Base-by-base conservation (phyloP, 202 grass and related monocot genomes). In the Miscanthus sacchariflorus region DNA sequence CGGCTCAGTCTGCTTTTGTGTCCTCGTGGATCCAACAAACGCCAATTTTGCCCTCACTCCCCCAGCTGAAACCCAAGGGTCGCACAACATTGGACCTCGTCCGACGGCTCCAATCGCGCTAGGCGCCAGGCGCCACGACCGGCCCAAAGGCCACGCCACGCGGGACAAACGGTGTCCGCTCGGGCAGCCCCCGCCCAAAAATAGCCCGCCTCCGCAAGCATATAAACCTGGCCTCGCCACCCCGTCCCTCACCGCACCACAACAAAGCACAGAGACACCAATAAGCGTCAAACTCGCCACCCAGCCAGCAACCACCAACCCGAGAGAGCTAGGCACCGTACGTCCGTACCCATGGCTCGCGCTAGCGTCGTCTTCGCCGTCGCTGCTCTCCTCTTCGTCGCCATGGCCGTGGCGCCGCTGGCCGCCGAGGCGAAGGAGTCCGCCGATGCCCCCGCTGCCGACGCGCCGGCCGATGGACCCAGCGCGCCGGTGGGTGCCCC, bases 381-480 rank as follows among this genome's bases (percentile, higher is more conserved):
- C 39, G 82, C 39, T 2, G 52, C 54, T 2, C 82, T 84, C 56
- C 71, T 84, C 71, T 61, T 84, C 56, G 10, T 61, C 40, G 82
- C 82, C 82, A 75, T 84, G 70, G 82, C 40, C 38, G 54, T 84
- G 58, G 71, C 17, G 17, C 82, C 82, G 3, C 15, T 84, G 70
- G 82, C 65, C 42, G 18, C 61, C 15, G 25, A 46, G 39, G 79
- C 82, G 15, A 49, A 17, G 48, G 2, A 74, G n/a, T 18, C 67
- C 17, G 27, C 70, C n/a, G 81, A 56, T 50, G 49, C 69, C 7
- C 50, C 48, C 14, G 0, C 35, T 4, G 68, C 68, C 17, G 18
- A 48, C 21, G 44, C 80, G 2, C 56, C 70, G 3, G 3, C 70
- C 12, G 50, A 72, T 4, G 79, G 67, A 12, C 46, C 80, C 2